These are phyloP conservation scores for Barnettozyma sp. DNA, from an alignment of 805 yeast genomes.

Conservation along the genomic window DNA sequence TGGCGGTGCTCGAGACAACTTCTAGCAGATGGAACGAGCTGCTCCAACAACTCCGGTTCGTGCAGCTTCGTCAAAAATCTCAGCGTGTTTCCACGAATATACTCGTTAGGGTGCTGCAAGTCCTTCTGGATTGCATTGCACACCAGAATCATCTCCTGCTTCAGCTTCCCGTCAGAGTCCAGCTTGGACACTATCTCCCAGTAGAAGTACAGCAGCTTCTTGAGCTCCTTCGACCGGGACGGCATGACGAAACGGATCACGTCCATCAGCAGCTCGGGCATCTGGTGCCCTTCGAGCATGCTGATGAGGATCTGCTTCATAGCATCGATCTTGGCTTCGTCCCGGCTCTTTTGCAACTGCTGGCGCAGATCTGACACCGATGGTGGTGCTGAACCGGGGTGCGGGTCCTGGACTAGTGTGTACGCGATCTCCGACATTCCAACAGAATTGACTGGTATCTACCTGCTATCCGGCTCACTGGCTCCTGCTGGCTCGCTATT, in stretches of 20 bases:
- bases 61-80: slow-evolving; percentile 84
- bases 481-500: neutral
- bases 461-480: no score
- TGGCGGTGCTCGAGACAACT: slow-evolving; percentile 92
- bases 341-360: slow-evolving; percentile 81
- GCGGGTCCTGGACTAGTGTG: slow-evolving; percentile 74
- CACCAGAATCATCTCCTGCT: slow-evolving; percentile 97
- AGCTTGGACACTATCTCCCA: slow-evolving; percentile 97
- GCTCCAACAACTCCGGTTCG: slow-evolving; percentile 92
- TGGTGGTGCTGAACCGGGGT: slow-evolving; percentile 47
- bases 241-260: slow-evolving; percentile 98
- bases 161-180: slow-evolving; percentile 81
- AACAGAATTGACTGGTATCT: neutral
- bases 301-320: slow-evolving; percentile 83
- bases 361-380: slow-evolving; percentile 67
- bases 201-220: slow-evolving; percentile 87
- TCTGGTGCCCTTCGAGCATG: slow-evolving; percentile 86
- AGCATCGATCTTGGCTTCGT: slow-evolving; percentile 78
- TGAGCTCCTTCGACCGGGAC: slow-evolving; percentile 80
- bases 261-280: slow-evolving; percentile 93
- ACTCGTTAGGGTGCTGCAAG: slow-evolving; percentile 96
- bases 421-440: slow-evolving; percentile 43
- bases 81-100: slow-evolving; percentile 89
- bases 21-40: slow-evolving; percentile 88
- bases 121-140: slow-evolving; percentile 98